Evolutionary conservation across 805 yeast genomes (phyloP).

Genomic region (Lipomyces sp.): DNA sequence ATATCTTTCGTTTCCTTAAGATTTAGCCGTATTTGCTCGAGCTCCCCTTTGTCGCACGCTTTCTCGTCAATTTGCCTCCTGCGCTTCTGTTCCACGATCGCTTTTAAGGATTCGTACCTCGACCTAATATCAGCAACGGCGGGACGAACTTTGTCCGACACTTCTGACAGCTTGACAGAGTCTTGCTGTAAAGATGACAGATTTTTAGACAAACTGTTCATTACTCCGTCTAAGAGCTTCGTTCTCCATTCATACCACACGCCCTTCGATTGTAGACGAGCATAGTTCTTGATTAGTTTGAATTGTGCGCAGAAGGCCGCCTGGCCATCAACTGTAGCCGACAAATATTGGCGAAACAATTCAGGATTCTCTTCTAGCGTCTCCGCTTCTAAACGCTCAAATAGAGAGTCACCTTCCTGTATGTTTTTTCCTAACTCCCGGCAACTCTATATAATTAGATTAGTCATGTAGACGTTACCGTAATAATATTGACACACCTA

Average conservation of each 20-base stretch:
- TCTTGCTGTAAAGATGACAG: slow-evolving; percentile 28
- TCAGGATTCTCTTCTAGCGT: slow-evolving; percentile 48
- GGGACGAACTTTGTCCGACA: slow-evolving; percentile 8
- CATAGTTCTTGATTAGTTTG: slow-evolving; percentile 48
- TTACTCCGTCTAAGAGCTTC: slow-evolving; percentile 49
- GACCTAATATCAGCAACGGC: slow-evolving; percentile 13
- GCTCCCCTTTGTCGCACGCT: slow-evolving; percentile 26
- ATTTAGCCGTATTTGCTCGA: slow-evolving; percentile 18
- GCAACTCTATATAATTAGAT: slow-evolving; percentile 39
- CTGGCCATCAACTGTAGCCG: slow-evolving; percentile 41
- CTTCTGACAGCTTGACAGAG: slow-evolving; percentile 18
- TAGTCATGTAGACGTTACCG: not conserved
- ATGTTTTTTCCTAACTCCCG: slow-evolving; percentile 53
- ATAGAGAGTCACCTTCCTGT: slow-evolving; percentile 47
- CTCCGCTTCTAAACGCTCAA: slow-evolving; percentile 49
- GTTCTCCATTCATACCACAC: slow-evolving; percentile 65
- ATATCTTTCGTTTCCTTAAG: slow-evolving; percentile 19
- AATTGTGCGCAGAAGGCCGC: slow-evolving; percentile 48
- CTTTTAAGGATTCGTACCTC: slow-evolving; percentile 24
- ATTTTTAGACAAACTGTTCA: slow-evolving; percentile 34
- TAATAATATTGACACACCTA: slow-evolving; percentile 2
- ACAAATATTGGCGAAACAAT: slow-evolving; percentile 49
- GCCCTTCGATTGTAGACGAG: slow-evolving; percentile 52
- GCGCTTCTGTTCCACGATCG: slow-evolving; percentile 25
- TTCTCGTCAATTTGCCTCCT: slow-evolving; percentile 17